A percentile compares a stretch with the other conserved stretches of the same genome.
Evolutionary conservation across 2,329 filamentous ascomycete genomes (phyloP).

Genomic region (Apiospora malaysiana): DNA sequence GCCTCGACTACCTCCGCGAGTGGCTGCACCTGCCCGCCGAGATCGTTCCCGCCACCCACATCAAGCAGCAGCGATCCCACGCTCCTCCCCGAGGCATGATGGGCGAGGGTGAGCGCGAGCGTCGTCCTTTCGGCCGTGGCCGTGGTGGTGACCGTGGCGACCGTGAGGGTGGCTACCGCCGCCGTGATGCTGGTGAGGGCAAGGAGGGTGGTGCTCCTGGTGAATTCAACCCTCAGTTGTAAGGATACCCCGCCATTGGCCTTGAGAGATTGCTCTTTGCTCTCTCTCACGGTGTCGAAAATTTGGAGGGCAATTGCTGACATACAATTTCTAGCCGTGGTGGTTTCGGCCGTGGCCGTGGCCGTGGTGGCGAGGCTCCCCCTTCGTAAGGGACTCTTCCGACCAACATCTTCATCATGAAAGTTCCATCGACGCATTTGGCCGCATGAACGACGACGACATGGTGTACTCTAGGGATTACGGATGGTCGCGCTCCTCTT

Average conservation of each 20-base stretch:
- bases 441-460: slow-evolving; percentile 29
- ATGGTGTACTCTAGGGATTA: slow-evolving; percentile 43
- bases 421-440: slow-evolving; percentile 34
- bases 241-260: slow-evolving; percentile 46
- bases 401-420: slow-evolving; percentile 47
- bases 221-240: slow-evolving; percentile 92
- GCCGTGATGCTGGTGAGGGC: slow-evolving; percentile 83
- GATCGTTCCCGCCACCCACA: slow-evolving; percentile 99
- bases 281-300: neutral
- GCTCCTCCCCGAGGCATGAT: slow-evolving; percentile 99
- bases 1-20: slow-evolving; percentile 99
- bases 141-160: slow-evolving; percentile 77
- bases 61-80: slow-evolving; percentile 99
- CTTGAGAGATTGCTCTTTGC: neutral
- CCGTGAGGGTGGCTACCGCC: slow-evolving; percentile 89
- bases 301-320: slow-evolving; percentile 41
- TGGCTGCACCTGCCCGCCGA: slow-evolving; percentile 99
- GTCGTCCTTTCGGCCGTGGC: slow-evolving; percentile 82
- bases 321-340: slow-evolving; percentile 67
- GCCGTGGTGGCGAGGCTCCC: slow-evolving; percentile 62
- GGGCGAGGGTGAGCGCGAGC: slow-evolving; percentile 80
- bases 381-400: slow-evolving; percentile 61
- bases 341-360: slow-evolving; percentile 88
- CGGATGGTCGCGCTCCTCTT: slow-evolving; percentile 53
- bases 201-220: slow-evolving; percentile 93